Evolutionary conservation across 805 yeast genomes (phyloP), one percentile per base, ranked within the genome.

Genomic region (Ogataea methylovora): DNA sequence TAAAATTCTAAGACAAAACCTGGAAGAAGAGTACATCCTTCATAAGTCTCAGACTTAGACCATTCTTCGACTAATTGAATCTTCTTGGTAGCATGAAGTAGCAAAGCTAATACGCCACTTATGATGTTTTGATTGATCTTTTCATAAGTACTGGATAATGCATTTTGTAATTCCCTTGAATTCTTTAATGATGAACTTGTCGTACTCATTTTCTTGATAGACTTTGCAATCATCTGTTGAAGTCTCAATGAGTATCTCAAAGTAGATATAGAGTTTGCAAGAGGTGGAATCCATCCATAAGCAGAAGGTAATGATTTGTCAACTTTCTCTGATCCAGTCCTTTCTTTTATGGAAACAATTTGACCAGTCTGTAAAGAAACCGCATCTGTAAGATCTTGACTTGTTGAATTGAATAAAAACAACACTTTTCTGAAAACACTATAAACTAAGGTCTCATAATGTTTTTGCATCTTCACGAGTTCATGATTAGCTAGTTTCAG

Each of bases 211-310:
- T 69, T 46, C 1, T 63, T 63, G 2, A 67, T 48, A 0, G 65
- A 49, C 17, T 53, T 53, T 5, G 21, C 63, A 8, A 79, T 53
- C 2, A 64, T 60, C 3, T 60, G 61, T 18, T 71, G 61, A 12
- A 79, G 57, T 19, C 56, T 54, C 1, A 76, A 67, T 25, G 74
- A 51, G 44, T 71, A 76, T 42, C 70, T 64, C 24, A 76, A 52
- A 3, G 81, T 65, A 30, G 84, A 67, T 17, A 83, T 58, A 8
- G 81, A 71, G 47, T 80, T 83, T 1, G 86, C 65, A 35, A 64
- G 63, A 1, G 80, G 79, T 3, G 90, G 88, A 16, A 79, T 49
- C 45, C 76, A 78, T 1, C 79, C 79, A 50, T 62, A 73, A 24
- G 56, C 46, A 2, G 42, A 42, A 8, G 39, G 33, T 6, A 32